Conservation (phyloP, 257 asterid species). For the Schizonepeta tenuifolia region DNA sequence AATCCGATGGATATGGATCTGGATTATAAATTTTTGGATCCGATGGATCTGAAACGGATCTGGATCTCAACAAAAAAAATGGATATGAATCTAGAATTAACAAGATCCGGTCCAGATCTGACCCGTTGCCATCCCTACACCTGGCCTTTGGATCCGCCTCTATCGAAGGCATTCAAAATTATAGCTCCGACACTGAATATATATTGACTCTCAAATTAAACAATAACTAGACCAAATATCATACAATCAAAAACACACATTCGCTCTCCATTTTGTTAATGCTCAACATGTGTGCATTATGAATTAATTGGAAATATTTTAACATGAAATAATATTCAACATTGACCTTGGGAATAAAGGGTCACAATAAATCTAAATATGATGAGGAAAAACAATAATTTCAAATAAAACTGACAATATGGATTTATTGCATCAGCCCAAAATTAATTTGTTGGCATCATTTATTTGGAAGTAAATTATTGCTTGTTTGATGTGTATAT, state of each 20-base stretch:
- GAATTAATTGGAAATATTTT: background rate
- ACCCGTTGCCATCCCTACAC: no score
- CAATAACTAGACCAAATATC: background rate
- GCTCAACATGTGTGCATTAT: background rate
- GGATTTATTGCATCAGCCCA: constrained; percentile 22
- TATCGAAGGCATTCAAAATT: no score
- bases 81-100: no score
- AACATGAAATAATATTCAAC: background rate
- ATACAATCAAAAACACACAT: background rate
- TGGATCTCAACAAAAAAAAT: no score
- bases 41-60: no score
- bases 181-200: no score
- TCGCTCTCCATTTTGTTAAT: background rate
- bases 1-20: no score
- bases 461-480: constrained; percentile 5
- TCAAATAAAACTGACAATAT: background rate
- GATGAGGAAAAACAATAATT: background rate
- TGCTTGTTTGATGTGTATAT: background rate
- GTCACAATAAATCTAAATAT: background rate
- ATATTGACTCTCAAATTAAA: no score
- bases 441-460: constrained; percentile 25
- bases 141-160: no score
- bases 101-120: no score
- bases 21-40: no score
- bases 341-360: background rate